Percentiles rank a stretch among this genome's conserved stretches.
These are phyloP conservation scores for Fusarium nurragi DNA, from an alignment of 2,329 filamentous ascomycete species.

Conservation along the genomic window DNA sequence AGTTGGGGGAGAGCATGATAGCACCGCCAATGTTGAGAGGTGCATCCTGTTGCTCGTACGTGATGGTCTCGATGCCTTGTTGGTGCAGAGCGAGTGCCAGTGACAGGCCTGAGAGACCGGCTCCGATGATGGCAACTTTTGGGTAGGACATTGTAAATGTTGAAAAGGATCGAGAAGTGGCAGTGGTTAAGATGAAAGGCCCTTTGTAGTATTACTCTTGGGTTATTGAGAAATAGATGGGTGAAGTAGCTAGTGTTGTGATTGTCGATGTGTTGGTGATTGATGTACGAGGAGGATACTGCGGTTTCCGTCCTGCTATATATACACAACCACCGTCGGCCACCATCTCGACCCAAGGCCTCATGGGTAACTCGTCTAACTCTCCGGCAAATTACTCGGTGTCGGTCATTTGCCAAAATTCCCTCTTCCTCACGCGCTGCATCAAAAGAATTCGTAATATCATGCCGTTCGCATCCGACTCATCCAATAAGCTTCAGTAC, in stretches of 20 bases:
- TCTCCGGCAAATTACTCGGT: neutral
- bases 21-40: constrained; percentile 62
- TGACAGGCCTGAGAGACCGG: constrained; percentile 59
- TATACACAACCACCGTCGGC: neutral
- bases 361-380: rapidly evolving
- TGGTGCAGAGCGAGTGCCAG: constrained; percentile 64
- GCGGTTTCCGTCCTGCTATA: neutral
- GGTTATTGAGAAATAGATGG: rapidly evolving
- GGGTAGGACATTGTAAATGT: constrained; percentile 12
- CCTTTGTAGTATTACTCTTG: too few relatives aligned
- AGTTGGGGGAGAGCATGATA: constrained; percentile 69
- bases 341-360: rapidly evolving
- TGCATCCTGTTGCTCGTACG: constrained; percentile 61
- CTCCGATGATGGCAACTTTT: constrained; percentile 47
- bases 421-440: neutral
- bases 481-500: neutral
- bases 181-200: rapidly evolving
- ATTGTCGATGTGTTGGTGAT: neutral
- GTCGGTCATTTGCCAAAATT: constrained; percentile 9
- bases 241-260: rapidly evolving
- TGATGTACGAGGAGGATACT: neutral
- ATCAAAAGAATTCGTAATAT: neutral
- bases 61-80: constrained; percentile 57
- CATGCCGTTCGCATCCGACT: neutral
- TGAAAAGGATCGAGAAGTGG: rapidly evolving